Percentiles rank a stretch among this genome's conserved stretches.
Conservation (phyloP, 2,329 filamentous ascomycete genomes). For the Didymella arachidicola region DNA sequence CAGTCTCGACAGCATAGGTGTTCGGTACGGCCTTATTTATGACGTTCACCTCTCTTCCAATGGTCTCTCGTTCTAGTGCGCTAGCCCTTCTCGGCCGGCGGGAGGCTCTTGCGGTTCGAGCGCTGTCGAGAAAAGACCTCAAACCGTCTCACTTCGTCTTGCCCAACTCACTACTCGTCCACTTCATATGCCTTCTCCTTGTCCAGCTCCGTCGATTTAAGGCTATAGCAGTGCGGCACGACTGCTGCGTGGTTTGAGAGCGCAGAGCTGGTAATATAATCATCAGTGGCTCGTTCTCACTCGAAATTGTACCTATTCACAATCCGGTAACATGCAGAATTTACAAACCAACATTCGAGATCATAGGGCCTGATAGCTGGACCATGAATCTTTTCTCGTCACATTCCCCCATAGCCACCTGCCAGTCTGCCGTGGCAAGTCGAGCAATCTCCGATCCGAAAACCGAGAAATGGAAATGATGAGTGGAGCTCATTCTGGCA, state of each 20-base stretch:
- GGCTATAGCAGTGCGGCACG: background rate
- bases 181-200: background rate
- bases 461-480: background rate
- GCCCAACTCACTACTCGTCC: background rate
- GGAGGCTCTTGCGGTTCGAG: conserved; percentile 13
- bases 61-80: background rate
- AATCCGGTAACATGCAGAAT: background rate
- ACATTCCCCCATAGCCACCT: background rate
- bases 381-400: background rate
- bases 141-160: conserved; percentile 4
- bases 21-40: conserved; percentile 11
- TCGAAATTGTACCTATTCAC: background rate
- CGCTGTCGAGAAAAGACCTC: conserved; percentile 2
- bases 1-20: conserved; percentile 8
- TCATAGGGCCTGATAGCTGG: background rate
- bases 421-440: background rate
- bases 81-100: conserved; percentile 13
- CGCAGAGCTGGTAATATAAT: background rate
- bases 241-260: background rate
- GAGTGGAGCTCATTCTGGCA: background rate
- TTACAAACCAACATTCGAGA: background rate
- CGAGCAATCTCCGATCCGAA: background rate
- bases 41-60: conserved; percentile 12
- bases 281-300: background rate
- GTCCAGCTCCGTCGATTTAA: background rate